Evolutionary conservation across 345 rosid genomes (phyloP), one percentile per base, ranked within the genome.

Genomic region (Populus davidiana): DNA sequence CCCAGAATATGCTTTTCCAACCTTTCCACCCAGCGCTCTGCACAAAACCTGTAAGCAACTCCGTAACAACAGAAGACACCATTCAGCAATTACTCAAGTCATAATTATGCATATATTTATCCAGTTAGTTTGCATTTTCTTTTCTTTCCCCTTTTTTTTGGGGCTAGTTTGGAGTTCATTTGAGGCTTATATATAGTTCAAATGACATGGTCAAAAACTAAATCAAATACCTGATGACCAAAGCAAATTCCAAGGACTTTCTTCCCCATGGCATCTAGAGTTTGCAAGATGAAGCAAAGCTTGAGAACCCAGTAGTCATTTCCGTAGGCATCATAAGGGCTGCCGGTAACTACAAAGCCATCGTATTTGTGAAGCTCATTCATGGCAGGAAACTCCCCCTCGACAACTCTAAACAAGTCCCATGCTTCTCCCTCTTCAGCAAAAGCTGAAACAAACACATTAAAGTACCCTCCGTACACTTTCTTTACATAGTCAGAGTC

Each of bases 231-330:
- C 97, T 95, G 98, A 73, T 95, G 99, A 75, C 99, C 99, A 70
- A 95, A 95, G 91, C 98, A 95, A 81, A 95, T 85, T 6, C 98
- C 98, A 14, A 93, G 91, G 61, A 91, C 76, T 77, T 92, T 93
- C 86, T 92, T 92, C 87, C 86, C 81, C 99, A 90, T 90, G 82
- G 90, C 83, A 78, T 91, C 92, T 6, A 93, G 74, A 71, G 89
- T 90, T 71, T 86, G 91, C 70, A 93, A 76, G 11, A 93, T 78
- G 67, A 84, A 83, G 81, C 96, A 90, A 14, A 95, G 92, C 84
- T 84, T 88, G 78, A 90, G 85, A 73, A 95, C 89, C 99, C 98
- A 95, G 8, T 56, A 72, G 73, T 88, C 90, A 77, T 87, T 85
- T 49, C 89, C 98, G 43, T 93, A 92, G 41, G 99, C 93, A 35